These are phyloP conservation scores for Crithidia thermophila DNA, from an alignment of 208 protist genomes.

Conservation along the genomic window DNA sequence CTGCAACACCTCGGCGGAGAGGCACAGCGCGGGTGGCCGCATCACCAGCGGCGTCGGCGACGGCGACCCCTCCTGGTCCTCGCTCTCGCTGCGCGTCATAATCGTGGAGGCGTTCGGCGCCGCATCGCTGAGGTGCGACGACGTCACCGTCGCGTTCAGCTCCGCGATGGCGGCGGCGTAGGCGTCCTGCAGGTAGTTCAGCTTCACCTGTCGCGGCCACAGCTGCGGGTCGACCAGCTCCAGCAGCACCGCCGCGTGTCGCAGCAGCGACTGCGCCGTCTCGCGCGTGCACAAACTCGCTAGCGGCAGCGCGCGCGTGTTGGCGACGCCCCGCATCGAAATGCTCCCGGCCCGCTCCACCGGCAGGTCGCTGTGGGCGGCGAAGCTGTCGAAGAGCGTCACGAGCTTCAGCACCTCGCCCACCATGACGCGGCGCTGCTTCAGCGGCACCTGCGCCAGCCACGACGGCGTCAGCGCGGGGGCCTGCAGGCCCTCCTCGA, in stretches of 20 bases:
- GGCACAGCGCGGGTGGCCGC: conserved; percentile 10
- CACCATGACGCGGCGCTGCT: conserved; percentile 49
- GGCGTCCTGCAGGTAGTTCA: conserved; percentile 19
- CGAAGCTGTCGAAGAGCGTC: conserved; percentile 72
- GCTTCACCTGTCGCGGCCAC: conserved; percentile 29
- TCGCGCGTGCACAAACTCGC: conserved; percentile 46
- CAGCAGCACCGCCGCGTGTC: conserved; percentile 30
- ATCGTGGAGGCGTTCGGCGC: conserved; percentile 1
- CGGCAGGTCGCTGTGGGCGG: conserved; percentile 73
- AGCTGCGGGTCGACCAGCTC: conserved; percentile 24
- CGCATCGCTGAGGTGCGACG: conserved; percentile 4
- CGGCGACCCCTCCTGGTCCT: conserved; percentile 1
- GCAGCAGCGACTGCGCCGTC: conserved; percentile 31
- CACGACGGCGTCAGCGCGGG: conserved; percentile 30
- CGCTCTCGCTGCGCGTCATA: conserved; percentile 10
- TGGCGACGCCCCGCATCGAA: conserved; percentile 44
- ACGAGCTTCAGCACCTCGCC: conserved; percentile 61
- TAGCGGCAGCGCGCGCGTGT: conserved; percentile 36
- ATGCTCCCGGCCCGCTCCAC: conserved; percentile 45
- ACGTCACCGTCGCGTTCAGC: conserved; percentile 22
- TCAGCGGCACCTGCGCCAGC: conserved; percentile 47
- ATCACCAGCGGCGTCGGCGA: background rate
- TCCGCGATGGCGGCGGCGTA: conserved; percentile 23
- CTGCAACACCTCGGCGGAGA: conserved; percentile 22
- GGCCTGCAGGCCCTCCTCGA: background rate